Evolutionary conservation across 2,329 filamentous ascomycete species (phyloP).

Genomic region (Beauveria varroae): DNA sequence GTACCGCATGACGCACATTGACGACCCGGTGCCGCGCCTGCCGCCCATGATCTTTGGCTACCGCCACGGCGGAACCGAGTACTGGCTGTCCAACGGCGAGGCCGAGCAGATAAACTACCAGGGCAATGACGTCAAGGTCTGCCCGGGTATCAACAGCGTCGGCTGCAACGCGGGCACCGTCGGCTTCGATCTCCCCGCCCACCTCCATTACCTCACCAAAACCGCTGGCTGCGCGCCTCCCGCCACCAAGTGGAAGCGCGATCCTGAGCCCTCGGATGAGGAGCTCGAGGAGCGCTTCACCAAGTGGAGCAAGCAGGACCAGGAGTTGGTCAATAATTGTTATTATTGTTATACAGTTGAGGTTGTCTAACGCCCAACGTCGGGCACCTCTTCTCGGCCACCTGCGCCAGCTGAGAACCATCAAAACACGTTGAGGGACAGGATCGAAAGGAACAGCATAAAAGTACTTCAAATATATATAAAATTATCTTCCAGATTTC

Average conservation of each 20-base stretch:
- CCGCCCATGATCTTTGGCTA: conserved; percentile 55
- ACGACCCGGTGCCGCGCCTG: conserved; percentile 62
- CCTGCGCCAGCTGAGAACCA: no score
- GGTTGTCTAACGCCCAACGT: no score
- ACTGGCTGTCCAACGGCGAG: conserved; percentile 44
- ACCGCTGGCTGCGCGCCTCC: conserved; percentile 32
- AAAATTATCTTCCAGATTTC: no score
- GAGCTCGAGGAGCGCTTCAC: conserved; percentile 33
- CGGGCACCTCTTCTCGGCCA: no score
- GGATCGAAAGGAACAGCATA: no score
- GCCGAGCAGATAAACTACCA: conserved; percentile 28
- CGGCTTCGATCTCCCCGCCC: conserved; percentile 37
- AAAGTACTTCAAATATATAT: no score
- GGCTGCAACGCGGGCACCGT: conserved; percentile 43
- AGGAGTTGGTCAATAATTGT: conserved; percentile 13
- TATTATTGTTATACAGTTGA: neutral
- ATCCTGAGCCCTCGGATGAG: conserved; percentile 21
- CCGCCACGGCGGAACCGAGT: conserved; percentile 62
- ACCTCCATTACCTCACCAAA: conserved; percentile 41
- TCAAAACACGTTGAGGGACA: no score
- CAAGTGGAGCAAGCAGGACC: conserved; percentile 28
- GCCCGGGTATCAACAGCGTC: conserved; percentile 39
- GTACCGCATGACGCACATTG: conserved; percentile 58
- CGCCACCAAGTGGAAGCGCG: conserved; percentile 20
- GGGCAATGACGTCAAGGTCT: conserved; percentile 35